These are phyloP conservation scores for Eutreptiella sp. DNA, from an alignment of 208 protist genomes.

Conservation along the genomic window DNA sequence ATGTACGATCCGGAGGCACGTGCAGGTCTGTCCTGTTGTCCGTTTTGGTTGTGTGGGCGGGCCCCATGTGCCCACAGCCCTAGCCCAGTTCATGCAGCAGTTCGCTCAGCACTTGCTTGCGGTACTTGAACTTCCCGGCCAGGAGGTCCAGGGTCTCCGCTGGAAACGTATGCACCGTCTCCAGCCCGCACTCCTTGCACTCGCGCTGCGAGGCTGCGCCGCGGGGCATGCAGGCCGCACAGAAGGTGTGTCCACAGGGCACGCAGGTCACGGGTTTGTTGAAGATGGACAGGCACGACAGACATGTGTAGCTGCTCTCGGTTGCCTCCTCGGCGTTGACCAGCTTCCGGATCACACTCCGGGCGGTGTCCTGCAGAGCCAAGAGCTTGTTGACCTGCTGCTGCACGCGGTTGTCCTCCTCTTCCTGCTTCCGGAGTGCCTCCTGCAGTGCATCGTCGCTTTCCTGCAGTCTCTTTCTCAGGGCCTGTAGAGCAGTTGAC, in stretches of 20 bases:
- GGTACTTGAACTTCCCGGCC: constrained; percentile 3
- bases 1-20: no score
- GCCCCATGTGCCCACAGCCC: not conserved
- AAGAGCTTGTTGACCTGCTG: no score
- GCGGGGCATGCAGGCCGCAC: constrained; percentile 46
- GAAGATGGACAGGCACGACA: constrained; percentile 57
- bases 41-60: no score
- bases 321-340: constrained; percentile 59
- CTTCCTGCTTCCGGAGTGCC: no score
- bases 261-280: constrained; percentile 52
- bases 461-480: no score
- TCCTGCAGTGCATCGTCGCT: no score
- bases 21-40: no score
- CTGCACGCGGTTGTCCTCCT: no score
- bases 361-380: not conserved
- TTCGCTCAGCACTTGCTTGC: constrained; percentile 17
- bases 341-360: constrained; percentile 47
- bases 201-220: not conserved
- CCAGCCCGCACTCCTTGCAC: constrained; percentile 5
- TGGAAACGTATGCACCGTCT: not conserved
- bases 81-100: constrained; percentile 3
- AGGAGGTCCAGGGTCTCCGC: not conserved
- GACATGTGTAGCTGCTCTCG: constrained; percentile 62
- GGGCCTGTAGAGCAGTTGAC: no score
- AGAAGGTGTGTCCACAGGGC: constrained; percentile 77